Percentiles rank a stretch among this genome's conserved stretches.
phyloP scores from a whole-genome alignment of 202 grass and related monocot genomes.

The Miscanthus sacchariflorus region DNA sequence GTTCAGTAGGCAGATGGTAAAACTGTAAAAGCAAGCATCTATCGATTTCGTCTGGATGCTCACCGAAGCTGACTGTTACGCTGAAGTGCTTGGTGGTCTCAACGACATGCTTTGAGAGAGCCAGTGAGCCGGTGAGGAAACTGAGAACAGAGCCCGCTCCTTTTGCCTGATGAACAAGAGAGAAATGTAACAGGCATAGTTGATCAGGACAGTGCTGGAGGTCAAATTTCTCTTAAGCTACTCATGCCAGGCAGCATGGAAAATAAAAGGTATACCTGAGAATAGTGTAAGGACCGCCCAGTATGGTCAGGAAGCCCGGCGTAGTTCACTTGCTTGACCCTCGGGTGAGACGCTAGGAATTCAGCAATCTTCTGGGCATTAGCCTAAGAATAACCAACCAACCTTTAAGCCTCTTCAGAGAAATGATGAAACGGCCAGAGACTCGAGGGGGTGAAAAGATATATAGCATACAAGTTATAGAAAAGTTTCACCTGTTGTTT shows the following conservation, averaged over 20 bases:
- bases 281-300: constrained; percentile 81
- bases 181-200: background rate
- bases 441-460: background rate
- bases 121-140: constrained; percentile 86
- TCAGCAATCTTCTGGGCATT: constrained; percentile 99
- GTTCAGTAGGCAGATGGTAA: background rate
- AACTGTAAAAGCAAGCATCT: background rate
- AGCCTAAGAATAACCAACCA: constrained; percentile 56
- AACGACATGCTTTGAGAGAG: constrained; percentile 88
- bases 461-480: background rate
- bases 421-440: background rate
- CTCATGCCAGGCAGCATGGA: background rate
- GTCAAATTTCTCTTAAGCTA: background rate
- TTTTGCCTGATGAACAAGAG: constrained; percentile 59
- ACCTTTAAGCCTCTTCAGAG: background rate
- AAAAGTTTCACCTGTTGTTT: constrained; percentile 79
- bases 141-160: constrained; percentile 95
- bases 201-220: background rate
- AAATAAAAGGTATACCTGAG: constrained; percentile 67
- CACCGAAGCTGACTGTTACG: constrained; percentile 96
- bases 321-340: constrained; percentile 88
- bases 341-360: constrained; percentile 89
- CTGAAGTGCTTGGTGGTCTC: constrained; percentile 89
- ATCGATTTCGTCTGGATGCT: constrained; percentile 12
- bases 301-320: constrained; percentile 88